A percentile compares a stretch with the other conserved stretches of the same genome.
Conservation (phyloP, 352 stramenopile genomes). For the Globisporangium barbulae region DNA sequence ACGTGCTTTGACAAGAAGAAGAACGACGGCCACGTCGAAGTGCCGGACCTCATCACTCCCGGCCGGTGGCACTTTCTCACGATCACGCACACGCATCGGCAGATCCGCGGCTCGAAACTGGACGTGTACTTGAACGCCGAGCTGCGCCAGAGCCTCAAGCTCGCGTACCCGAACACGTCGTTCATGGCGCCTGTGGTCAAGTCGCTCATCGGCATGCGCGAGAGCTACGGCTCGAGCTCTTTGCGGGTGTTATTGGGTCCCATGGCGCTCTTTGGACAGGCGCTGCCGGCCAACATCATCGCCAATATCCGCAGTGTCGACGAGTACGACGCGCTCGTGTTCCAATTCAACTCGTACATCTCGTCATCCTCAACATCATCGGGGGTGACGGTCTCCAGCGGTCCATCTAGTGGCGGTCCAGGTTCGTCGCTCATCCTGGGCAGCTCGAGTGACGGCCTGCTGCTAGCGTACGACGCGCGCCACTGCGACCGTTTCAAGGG, state of each 20-base stretch:
- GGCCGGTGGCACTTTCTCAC: conserved; percentile 78
- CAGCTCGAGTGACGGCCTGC: conserved; percentile 46
- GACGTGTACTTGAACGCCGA: conserved; percentile 80
- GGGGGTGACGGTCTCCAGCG: conserved; percentile 22
- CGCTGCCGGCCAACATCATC: conserved; percentile 55
- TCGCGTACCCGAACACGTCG: conserved; percentile 77
- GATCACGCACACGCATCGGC: conserved; percentile 82
- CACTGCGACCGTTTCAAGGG: conserved; percentile 62
- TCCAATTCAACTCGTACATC: conserved; percentile 80
- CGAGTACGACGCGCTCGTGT: conserved; percentile 70
- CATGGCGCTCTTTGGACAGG: conserved; percentile 57
- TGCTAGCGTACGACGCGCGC: conserved; percentile 64
- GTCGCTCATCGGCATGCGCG: conserved; percentile 72
- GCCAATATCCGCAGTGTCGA: conserved; percentile 64
- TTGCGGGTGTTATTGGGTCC: conserved; percentile 63
- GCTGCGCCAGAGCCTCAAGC: conserved; percentile 63
- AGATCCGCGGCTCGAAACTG: conserved; percentile 79
- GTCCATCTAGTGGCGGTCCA: conserved; percentile 16
- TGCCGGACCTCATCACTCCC: conserved; percentile 63
- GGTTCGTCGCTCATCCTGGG: conserved; percentile 16
- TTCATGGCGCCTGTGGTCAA: conserved; percentile 76
- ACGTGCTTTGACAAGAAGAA: conserved; percentile 86
- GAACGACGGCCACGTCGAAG: conserved; percentile 78
- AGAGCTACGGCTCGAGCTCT: conserved; percentile 59
- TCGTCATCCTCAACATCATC: conserved; percentile 62